Percentiles rank a stretch among this genome's conserved stretches.
These are phyloP conservation scores for Bocquillonia castaneifolia DNA, from an alignment of 441 rosid genomes.

Conservation along the genomic window DNA sequence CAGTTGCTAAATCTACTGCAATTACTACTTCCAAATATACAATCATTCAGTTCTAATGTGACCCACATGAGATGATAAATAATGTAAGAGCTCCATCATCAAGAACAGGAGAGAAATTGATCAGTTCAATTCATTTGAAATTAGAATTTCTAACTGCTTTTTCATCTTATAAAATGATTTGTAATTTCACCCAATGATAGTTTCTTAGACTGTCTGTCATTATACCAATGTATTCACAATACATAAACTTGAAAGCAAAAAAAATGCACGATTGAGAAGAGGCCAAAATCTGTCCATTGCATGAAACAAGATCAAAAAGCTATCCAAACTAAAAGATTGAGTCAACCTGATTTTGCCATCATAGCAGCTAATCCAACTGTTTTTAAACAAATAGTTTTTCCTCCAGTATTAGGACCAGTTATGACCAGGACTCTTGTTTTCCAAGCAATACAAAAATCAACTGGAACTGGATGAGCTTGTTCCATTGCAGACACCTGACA, in stretches of 20 bases:
- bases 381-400: constrained; percentile 89
- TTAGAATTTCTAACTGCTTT: background rate
- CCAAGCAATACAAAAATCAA: constrained; percentile 59
- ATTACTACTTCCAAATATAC: background rate
- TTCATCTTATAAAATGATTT: constrained; percentile 9
- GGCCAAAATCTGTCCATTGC: background rate
- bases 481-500: constrained; percentile 52
- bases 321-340: background rate
- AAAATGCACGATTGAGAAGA: constrained; percentile 3
- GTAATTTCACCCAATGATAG: background rate
- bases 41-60: constrained; percentile 6
- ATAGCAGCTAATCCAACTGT: constrained; percentile 89
- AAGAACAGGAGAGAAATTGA: background rate
- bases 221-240: background rate
- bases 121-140: constrained; percentile 1
- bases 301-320: constrained; percentile 9
- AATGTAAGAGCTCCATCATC: constrained; percentile 2
- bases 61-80: background rate
- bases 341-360: constrained; percentile 94
- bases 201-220: background rate
- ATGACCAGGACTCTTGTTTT: constrained; percentile 75
- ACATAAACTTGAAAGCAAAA: background rate
- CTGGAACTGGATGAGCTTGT: constrained; percentile 62
- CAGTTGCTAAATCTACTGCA: constrained; percentile 14
- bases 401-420: constrained; percentile 98